These are phyloP conservation scores for Globisporangium megalacanthum DNA, from an alignment of 352 stramenopile genomes.

Conservation along the genomic window DNA sequence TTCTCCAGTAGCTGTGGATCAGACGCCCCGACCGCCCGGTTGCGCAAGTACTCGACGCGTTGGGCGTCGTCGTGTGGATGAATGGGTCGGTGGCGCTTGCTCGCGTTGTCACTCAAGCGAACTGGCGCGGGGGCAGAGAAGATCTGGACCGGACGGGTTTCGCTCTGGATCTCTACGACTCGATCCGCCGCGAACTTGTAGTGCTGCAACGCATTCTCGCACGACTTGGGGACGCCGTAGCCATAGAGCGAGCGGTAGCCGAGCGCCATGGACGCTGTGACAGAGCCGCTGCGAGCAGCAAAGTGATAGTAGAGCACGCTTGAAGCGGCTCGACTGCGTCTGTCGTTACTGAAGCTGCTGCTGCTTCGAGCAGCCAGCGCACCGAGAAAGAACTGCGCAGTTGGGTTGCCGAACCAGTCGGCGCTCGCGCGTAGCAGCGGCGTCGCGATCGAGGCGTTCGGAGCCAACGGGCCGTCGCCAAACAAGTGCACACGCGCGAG, in stretches of 20 bases:
- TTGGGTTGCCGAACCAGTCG: conserved; percentile 11
- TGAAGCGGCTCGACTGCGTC: conserved; percentile 1
- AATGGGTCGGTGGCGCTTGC: conserved; percentile 13
- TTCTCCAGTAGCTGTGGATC: conserved; percentile 29
- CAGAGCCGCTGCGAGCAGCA: conserved; percentile 29
- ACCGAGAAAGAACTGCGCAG: conserved; percentile 46
- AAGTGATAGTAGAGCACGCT: conserved; percentile 58
- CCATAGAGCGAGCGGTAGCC: conserved; percentile 63
- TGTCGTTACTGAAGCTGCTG: conserved; percentile 3
- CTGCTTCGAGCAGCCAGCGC: conserved; percentile 16
- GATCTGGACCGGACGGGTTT: conserved; percentile 24
- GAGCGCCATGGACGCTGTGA: conserved; percentile 53
- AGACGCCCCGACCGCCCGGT: conserved; percentile 23
- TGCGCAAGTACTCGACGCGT: conserved; percentile 43
- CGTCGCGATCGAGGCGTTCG: conserved; percentile 18
- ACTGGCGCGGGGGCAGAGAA: conserved; percentile 29
- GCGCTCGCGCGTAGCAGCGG: conserved; percentile 43
- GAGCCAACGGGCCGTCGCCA: conserved; percentile 5
- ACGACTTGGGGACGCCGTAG: conserved; percentile 40
- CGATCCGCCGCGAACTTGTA: conserved; percentile 72
- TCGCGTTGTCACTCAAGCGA: conserved; percentile 29
- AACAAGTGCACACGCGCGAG: conserved; percentile 37
- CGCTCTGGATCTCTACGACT: conserved; percentile 26
- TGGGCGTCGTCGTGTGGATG: conserved; percentile 28
- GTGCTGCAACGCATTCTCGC: conserved; percentile 47